phyloP scores from a whole-genome alignment of 208 protist genomes.

The Sergeia podlipaevii region DNA sequence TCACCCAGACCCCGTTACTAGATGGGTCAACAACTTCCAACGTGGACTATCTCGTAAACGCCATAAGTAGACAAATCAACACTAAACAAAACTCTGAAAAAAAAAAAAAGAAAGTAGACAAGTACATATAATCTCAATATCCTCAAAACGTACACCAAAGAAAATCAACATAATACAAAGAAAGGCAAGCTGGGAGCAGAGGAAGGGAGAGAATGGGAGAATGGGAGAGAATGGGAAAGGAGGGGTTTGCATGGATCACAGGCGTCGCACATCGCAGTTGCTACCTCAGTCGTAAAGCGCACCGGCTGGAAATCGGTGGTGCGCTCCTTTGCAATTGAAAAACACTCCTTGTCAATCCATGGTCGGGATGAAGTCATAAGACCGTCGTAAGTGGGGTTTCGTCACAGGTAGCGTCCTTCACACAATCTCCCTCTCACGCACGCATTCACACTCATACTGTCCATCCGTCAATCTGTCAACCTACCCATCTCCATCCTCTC shows the following conservation, averaged over 20 bases:
- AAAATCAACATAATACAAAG: slow-evolving; percentile 8
- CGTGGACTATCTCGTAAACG: too few species aligned
- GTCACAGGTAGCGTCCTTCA: slow-evolving; percentile 14
- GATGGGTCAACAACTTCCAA: too few species aligned
- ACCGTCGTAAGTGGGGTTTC: slow-evolving; percentile 55
- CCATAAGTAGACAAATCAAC: too few species aligned
- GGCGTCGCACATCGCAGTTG: slow-evolving; percentile 6
- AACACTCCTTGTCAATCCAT: slow-evolving; percentile 64
- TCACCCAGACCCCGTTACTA: too few species aligned
- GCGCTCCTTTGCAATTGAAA: slow-evolving; percentile 27
- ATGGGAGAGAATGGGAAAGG: background rate
- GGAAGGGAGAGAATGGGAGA: background rate
- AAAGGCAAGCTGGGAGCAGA: background rate
- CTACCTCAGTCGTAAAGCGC: slow-evolving; percentile 39
- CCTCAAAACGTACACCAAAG: slow-evolving; percentile 1
- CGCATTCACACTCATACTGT: too few species aligned
- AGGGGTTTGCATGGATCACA: background rate
- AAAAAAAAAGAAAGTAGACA: slow-evolving; percentile 2
- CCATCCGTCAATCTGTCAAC: too few species aligned
- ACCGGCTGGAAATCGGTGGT: slow-evolving; percentile 51
- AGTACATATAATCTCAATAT: slow-evolving; percentile 1
- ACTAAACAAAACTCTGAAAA: too few species aligned
- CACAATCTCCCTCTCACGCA: background rate
- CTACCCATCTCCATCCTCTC: too few species aligned
- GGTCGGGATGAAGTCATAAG: slow-evolving; percentile 39